Conservation (phyloP, 805 yeast genomes). For the Metschnikowia rubicola region DNA sequence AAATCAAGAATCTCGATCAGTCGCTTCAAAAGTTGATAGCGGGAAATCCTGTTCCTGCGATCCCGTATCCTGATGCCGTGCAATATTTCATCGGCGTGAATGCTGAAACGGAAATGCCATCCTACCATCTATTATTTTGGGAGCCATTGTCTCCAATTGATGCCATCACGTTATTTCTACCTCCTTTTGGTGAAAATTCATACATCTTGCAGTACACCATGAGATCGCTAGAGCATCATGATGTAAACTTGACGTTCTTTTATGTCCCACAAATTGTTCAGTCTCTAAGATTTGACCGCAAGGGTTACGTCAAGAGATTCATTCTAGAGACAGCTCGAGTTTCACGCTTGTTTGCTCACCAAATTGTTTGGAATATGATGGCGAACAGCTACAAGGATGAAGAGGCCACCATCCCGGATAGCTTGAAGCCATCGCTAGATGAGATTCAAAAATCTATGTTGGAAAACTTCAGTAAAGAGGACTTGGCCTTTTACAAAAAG, state of each 20-base stretch:
- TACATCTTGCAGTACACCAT: slow-evolving; percentile 79
- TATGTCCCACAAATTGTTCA: slow-evolving; percentile 98
- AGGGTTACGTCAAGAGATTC: slow-evolving; percentile 84
- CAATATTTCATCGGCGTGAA: slow-evolving; percentile 46
- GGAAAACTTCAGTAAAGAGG: slow-evolving; percentile 54
- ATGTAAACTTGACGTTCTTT: slow-evolving; percentile 84
- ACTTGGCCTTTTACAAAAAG: slow-evolving; percentile 64
- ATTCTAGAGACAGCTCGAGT: slow-evolving; percentile 90
- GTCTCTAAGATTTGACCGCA: slow-evolving; percentile 72
- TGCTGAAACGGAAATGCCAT: slow-evolving; percentile 36
- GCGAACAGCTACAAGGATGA: slow-evolving; percentile 93
- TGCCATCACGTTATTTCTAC: slow-evolving; percentile 78
- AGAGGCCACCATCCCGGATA: slow-evolving; percentile 75
- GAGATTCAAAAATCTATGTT: slow-evolving; percentile 65
- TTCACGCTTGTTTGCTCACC: slow-evolving; percentile 91
- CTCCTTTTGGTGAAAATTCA: slow-evolving; percentile 65
- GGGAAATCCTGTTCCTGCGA: slow-evolving; percentile 57
- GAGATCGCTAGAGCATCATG: slow-evolving; percentile 84
- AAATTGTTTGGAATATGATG: slow-evolving; percentile 95
- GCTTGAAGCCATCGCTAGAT: slow-evolving; percentile 79
- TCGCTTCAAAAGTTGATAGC: slow-evolving; percentile 44
- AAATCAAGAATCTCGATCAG: slow-evolving; percentile 37
- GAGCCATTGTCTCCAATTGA: slow-evolving; percentile 75
- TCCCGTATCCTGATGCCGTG: slow-evolving; percentile 56
- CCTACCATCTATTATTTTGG: slow-evolving; percentile 59